Evolutionary conservation across 768 basidiomycete species (phyloP), one percentile per base, ranked within the genome.

Genomic region (Rhodotorula diobovata): DNA sequence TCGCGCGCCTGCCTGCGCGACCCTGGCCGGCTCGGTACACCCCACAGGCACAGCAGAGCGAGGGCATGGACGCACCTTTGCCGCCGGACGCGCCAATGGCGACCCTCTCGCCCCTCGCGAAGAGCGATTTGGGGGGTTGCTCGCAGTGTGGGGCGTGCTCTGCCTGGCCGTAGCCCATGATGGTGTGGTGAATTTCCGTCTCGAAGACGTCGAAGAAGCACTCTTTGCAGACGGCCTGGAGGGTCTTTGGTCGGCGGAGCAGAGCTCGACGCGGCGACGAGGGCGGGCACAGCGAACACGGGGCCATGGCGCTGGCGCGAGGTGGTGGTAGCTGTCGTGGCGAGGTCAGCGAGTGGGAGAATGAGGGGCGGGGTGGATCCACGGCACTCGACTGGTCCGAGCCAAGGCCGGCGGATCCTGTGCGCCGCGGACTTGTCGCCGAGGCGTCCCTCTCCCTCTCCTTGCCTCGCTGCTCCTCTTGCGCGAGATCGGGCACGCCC

Each of bases 61-160:
- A 53, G 14, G 30, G n/a, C 4, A 2, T 10, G 14, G n/a, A 53
- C 83, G 63, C 56, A 91, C 95, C 95, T 86, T 99, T 99, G 56
- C 96, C 96, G 57, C 96, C 96, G 63, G 93, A 96, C 63, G 96
- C 96, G 43, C 96, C 96, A 69, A 99, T 98, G 35, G 96, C 96
- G 50, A 99, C 93, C 73, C 87, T 84, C 81, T 99, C 93, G 45
- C 94, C 92, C 20, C 87, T 84, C 78, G 87, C 87, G 84, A 99
- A 99, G 8, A 99, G 83, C n/a, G 66, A 53, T 34, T 41, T 35
- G 18, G 23, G 5, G 20, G n/a, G 16, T n/a, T 0, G 34, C 34
- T 35, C 58, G 63, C 10, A 50, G 46, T n/a, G 54, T 63, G 35
- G 25, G 14, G 32, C 46, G 34, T 58, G 56, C 35, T 72, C 74